These are phyloP conservation scores for Glycine soja DNA, from an alignment of 306 rosid species.

Conservation along the genomic window DNA sequence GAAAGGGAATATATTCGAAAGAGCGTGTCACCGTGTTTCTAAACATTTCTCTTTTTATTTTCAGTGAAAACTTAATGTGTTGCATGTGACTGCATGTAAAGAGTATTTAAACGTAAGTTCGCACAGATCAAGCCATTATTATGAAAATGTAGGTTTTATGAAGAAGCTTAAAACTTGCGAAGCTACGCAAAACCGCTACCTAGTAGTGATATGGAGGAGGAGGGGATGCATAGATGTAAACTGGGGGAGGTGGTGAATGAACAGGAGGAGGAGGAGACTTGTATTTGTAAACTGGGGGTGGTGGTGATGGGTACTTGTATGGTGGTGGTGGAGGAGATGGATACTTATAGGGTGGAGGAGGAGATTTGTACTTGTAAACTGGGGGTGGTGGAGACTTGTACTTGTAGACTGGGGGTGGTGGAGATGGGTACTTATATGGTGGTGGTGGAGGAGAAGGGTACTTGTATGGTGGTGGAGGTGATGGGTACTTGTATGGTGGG, in stretches of 20 bases:
- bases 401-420: neutral
- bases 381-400: neutral
- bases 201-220: conserved; percentile 62
- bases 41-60: too few species aligned
- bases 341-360: neutral
- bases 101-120: neutral
- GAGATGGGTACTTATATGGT: neutral
- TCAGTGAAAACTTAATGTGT: neutral
- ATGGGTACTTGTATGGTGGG: neutral
- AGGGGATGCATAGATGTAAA: conserved; percentile 23
- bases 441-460: neutral
- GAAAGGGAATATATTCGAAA: too few species aligned
- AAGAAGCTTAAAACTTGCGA: conserved; percentile 47
- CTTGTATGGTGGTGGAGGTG: neutral
- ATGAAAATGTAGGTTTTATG: neutral
- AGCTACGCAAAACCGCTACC: conserved; percentile 25
- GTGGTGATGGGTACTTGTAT: neutral
- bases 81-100: neutral
- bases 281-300: neutral
- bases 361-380: neutral
- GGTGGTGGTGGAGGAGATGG: conserved; percentile 8
- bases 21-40: too few species aligned
- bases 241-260: conserved; percentile 18
- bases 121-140: neutral
- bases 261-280: conserved; percentile 18